These are phyloP conservation scores for Fusarium sacchari DNA, from an alignment of 2,329 filamentous ascomycete genomes.

Conservation along the genomic window DNA sequence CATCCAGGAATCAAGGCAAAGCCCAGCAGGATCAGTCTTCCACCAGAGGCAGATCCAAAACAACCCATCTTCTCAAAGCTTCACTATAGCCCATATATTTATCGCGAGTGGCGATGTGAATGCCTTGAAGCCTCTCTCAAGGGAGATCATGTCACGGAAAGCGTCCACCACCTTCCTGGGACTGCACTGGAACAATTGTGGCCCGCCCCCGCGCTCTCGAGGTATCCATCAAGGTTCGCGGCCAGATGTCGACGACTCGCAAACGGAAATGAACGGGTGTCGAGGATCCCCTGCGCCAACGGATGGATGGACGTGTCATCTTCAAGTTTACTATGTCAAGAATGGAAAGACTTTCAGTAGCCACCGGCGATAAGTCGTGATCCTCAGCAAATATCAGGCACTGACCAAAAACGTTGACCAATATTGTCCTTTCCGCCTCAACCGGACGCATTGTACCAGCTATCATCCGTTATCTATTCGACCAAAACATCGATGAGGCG, in stretches of 20 bases:
- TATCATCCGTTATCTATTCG: not conserved
- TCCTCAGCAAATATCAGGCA: not conserved
- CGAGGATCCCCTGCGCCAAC: accelerated
- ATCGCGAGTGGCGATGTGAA: not conserved
- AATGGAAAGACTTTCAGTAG: not conserved
- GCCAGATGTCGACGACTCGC: not conserved
- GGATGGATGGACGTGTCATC: not conserved
- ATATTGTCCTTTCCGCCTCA: not conserved
- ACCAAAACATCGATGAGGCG: not conserved
- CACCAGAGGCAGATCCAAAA: not conserved
- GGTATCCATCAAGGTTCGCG: not conserved
- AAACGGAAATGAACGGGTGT: not conserved
- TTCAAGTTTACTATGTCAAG: not conserved
- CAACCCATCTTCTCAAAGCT: not conserved
- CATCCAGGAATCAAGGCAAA: not conserved
- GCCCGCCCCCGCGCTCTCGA: not conserved
- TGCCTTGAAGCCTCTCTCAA: not conserved
- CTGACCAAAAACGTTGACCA: too few relatives aligned
- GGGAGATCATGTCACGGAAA: not conserved
- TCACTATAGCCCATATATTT: not conserved
- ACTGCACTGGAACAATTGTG: not conserved
- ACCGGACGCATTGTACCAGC: not conserved
- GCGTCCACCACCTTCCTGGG: not conserved
- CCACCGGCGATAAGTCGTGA: not conserved
- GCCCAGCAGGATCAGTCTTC: not conserved